Evolutionary conservation across 2,329 filamentous ascomycete species (phyloP).

Genomic region (Cladosporium austrohemisphaericum): DNA sequence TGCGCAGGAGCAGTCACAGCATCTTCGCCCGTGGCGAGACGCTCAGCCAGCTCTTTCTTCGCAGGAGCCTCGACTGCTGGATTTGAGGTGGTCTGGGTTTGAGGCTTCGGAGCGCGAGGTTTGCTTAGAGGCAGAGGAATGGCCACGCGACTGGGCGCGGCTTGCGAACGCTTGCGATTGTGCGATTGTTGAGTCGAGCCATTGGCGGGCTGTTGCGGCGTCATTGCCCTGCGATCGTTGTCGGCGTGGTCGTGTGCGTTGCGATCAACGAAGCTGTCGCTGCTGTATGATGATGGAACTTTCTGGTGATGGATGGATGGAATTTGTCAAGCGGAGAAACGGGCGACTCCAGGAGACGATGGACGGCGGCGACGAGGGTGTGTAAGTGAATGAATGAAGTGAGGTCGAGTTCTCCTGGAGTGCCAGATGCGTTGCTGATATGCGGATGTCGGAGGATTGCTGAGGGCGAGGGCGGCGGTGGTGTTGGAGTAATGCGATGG

Average conservation of each 20-base stretch:
- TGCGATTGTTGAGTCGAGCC: conserved; percentile 17
- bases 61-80: background rate
- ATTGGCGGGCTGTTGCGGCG: conserved; percentile 19
- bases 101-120: conserved; percentile 20
- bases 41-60: conserved; percentile 7
- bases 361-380: background rate
- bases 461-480: too few relatives aligned
- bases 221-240: conserved; percentile 17
- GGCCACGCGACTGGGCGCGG: conserved; percentile 25
- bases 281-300: background rate
- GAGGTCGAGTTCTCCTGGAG: conserved; percentile 25
- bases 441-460: too few relatives aligned
- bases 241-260: background rate
- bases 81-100: background rate
- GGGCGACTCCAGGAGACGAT: conserved; percentile 24
- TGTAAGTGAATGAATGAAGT: background rate
- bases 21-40: background rate
- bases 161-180: conserved; percentile 18
- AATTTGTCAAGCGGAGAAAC: conserved; percentile 2
- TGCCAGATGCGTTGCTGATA: too few relatives aligned
- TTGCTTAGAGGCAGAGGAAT: conserved; percentile 30
- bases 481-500: too few relatives aligned
- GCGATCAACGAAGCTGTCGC: conserved; percentile 3
- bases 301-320: conserved; percentile 2
- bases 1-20: background rate